Conservation (phyloP, 78 protist species). For the Anaeramoeba flamelloides region DNA sequence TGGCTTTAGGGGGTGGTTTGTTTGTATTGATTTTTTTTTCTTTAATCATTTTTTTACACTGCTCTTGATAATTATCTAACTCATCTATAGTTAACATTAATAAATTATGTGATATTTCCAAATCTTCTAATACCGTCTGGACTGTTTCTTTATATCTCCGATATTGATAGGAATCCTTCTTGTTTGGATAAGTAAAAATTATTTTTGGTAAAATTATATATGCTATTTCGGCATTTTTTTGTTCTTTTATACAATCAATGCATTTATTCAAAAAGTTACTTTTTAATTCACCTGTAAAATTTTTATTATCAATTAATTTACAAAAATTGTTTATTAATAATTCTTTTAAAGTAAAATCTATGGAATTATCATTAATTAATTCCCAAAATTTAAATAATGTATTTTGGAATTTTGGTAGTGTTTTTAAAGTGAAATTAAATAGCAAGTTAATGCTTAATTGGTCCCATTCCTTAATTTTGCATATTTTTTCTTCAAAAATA, state of each 20-base stretch:
- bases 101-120: too few species aligned
- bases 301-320: not conserved
- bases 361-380: not conserved
- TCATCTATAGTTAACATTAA: too few species aligned
- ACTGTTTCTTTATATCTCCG: too few species aligned
- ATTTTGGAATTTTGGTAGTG: too few species aligned
- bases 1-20: too few species aligned
- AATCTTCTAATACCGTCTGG: too few species aligned
- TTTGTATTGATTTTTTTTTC: too few species aligned
- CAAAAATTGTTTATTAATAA: not conserved
- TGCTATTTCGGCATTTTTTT: not conserved
- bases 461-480: not conserved
- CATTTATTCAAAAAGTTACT: not conserved
- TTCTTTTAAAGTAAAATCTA: not conserved
- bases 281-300: not conserved
- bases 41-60: too few species aligned
- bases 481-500: not conserved
- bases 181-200: not conserved
- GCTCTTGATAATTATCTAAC: too few species aligned
- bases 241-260: not conserved
- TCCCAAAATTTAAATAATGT: not conserved
- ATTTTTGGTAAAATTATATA: not conserved
- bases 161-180: too few species aligned
- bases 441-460: not conserved
- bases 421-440: not conserved